These are phyloP conservation scores for Cordyceps fumosorosea DNA, from an alignment of 2,329 filamentous ascomycete species.

Conservation along the genomic window DNA sequence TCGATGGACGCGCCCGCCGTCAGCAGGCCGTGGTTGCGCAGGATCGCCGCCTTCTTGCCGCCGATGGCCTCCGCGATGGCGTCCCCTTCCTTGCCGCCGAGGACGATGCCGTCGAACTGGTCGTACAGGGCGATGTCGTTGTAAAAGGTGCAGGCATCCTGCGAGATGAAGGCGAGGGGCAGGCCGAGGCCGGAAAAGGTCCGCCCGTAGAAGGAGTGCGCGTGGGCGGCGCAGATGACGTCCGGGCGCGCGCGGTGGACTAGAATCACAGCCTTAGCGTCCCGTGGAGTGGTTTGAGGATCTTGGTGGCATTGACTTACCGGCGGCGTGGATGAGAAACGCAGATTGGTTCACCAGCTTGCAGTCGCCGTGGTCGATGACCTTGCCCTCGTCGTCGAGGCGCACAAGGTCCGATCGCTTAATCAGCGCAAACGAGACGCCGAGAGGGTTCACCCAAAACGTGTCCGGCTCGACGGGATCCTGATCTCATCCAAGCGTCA, in stretches of 20 bases:
- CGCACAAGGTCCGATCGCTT: constrained; percentile 61
- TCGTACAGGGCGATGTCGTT: constrained; percentile 38
- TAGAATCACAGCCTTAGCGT: constrained; percentile 14
- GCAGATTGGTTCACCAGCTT: constrained; percentile 24
- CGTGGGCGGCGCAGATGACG: constrained; percentile 47
- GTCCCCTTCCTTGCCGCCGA: constrained; percentile 44
- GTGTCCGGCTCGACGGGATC: constrained; percentile 53
- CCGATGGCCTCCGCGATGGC: constrained; percentile 43
- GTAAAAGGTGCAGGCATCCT: constrained; percentile 56
- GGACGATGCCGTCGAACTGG: constrained; percentile 45
- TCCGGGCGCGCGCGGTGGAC: constrained; percentile 51
- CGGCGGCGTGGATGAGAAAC: constrained; percentile 26
- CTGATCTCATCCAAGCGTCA: constrained; percentile 3
- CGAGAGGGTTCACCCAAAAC: constrained; percentile 65
- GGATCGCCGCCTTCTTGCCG: constrained; percentile 42
- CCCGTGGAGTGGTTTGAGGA: not conserved
- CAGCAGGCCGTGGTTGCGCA: constrained; percentile 50
- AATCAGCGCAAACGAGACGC: constrained; percentile 54
- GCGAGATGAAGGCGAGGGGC: constrained; percentile 58
- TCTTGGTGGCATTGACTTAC: not conserved
- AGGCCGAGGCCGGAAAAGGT: constrained; percentile 57
- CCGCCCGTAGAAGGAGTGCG: constrained; percentile 46
- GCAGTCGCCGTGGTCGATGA: constrained; percentile 54
- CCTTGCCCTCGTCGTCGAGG: constrained; percentile 53
- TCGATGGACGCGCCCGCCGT: constrained; percentile 45